These are phyloP conservation scores for Craterostigma plantagineum DNA, from an alignment of 257 asterid genomes.

Conservation along the genomic window DNA sequence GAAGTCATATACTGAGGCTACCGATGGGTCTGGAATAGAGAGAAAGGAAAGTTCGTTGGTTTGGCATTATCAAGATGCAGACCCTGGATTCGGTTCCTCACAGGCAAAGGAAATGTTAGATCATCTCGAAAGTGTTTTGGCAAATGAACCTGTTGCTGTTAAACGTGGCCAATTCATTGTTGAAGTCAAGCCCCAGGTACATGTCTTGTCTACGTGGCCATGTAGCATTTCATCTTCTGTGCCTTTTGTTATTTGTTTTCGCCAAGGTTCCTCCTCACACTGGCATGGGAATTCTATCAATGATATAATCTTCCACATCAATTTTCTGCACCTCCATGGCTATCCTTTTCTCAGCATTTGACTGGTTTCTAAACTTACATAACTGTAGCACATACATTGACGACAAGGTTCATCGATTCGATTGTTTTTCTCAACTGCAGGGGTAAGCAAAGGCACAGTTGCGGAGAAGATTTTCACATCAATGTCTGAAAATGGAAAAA, in stretches of 20 bases:
- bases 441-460: constrained; percentile 74
- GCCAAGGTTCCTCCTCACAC: no score
- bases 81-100: constrained; percentile 66
- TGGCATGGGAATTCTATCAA: no score
- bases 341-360: no score
- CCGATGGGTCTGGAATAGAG: constrained; percentile 83
- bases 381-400: no score
- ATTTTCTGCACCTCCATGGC: no score
- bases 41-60: constrained; percentile 78
- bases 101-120: constrained; percentile 90
- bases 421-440: constrained; percentile 16
- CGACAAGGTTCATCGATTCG: no score
- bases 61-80: constrained; percentile 86
- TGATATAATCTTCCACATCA: no score
- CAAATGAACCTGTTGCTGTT: constrained; percentile 86
- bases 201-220: no score
- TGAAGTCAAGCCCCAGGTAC: constrained; percentile 89
- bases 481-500: constrained; percentile 40
- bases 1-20: constrained; percentile 77
- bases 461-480: constrained; percentile 72
- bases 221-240: no score
- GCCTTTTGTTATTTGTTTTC: no score
- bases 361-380: no score
- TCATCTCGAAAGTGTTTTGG: constrained; percentile 84
- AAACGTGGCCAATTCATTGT: constrained; percentile 82